Conservation (phyloP, 1,284 basidiomycete genomes). For the Fomitopsis pinicola region DNA sequence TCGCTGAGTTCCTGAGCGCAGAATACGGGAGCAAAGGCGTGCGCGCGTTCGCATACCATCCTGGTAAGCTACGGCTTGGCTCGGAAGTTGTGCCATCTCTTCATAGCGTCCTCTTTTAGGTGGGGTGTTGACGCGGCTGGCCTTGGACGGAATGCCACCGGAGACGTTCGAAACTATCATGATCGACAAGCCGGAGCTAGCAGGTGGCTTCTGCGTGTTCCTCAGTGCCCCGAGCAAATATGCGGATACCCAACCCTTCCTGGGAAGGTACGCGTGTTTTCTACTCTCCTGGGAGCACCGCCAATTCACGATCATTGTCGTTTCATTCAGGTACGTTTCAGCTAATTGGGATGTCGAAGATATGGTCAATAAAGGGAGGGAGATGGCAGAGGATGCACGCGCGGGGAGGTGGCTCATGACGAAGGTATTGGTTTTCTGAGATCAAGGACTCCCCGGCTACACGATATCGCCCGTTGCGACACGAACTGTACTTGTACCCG, state of each 20-base stretch:
- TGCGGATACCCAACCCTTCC: neutral
- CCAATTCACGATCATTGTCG: too few relatives aligned
- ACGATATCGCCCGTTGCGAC: too few relatives aligned
- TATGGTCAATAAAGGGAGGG: neutral
- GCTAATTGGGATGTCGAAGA: neutral
- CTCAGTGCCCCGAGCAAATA: neutral
- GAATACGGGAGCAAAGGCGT: neutral
- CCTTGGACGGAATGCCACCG: neutral
- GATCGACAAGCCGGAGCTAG: neutral
- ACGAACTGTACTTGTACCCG: too few relatives aligned
- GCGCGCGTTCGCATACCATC: neutral
- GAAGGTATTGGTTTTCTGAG: neutral
- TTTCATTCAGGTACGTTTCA: neutral
- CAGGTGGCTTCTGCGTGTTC: neutral
- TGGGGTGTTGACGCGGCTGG: neutral
- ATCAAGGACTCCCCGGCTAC: neutral
- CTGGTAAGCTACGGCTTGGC: neutral
- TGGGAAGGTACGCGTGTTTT: neutral
- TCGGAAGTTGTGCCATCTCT: too few relatives aligned
- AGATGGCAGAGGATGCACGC: neutral
- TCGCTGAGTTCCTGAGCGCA: neutral
- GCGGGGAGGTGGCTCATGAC: neutral
- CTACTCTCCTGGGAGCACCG: neutral
- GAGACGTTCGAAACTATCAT: neutral
- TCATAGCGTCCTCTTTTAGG: neutral